These are phyloP conservation scores for Abelmoschus esculentus DNA, from an alignment of 345 rosid species.

Conservation along the genomic window DNA sequence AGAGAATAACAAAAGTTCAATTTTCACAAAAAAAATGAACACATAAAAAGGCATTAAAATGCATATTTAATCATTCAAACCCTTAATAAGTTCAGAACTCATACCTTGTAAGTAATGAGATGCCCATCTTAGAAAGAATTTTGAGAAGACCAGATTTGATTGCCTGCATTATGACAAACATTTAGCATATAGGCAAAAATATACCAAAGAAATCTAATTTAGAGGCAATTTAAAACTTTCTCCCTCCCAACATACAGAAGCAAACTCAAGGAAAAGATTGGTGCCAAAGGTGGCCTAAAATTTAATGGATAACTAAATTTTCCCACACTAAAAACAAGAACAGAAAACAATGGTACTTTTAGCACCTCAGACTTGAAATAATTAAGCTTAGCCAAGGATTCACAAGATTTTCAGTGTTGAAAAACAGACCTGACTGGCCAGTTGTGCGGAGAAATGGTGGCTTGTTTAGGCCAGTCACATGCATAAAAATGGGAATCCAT, in stretches of 20 bases:
- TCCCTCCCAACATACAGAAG: background rate
- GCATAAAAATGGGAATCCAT: background rate
- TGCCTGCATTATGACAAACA: slow-evolving; percentile 51
- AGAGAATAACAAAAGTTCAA: slow-evolving; percentile 21
- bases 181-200: background rate
- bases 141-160: slow-evolving; percentile 88
- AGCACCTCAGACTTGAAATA: background rate
- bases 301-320: background rate
- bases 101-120: slow-evolving; percentile 94
- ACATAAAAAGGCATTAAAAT: slow-evolving; percentile 1
- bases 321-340: background rate
- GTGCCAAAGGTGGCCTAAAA: background rate
- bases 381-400: background rate
- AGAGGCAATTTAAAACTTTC: background rate
- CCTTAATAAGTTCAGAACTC: slow-evolving; percentile 12
- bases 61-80: background rate
- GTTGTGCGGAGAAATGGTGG: background rate
- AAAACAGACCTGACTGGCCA: background rate
- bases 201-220: background rate
- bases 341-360: background rate
- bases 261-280: background rate
- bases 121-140: slow-evolving; percentile 98
- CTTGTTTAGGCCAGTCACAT: background rate
- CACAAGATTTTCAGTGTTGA: background rate
- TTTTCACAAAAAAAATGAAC: background rate